Conservation (phyloP, 2,329 filamentous ascomycete genomes). For the Xylaria sp. region DNA sequence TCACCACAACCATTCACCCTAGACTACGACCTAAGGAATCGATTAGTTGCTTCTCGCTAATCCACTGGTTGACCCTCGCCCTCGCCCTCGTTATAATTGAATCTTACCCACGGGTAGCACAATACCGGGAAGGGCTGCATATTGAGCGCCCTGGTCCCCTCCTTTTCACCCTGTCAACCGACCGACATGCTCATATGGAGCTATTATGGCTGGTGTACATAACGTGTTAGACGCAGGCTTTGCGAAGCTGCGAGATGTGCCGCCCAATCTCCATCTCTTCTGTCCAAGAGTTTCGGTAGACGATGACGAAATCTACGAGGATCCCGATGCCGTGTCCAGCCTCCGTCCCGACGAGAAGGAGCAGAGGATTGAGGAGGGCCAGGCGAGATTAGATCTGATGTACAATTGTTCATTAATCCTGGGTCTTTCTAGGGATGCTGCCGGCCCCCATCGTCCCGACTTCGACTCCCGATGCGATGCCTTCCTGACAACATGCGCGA, state of each 20-base stretch:
- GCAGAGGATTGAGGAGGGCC: conserved; percentile 64
- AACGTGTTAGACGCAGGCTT: conserved; percentile 46
- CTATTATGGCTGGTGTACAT: conserved; percentile 45
- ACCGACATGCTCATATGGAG: conserved; percentile 42
- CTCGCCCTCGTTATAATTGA: not conserved
- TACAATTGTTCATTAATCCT: conserved; percentile 76
- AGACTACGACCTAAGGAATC: not conserved
- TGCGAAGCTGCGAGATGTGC: conserved; percentile 41
- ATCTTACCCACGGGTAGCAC: not conserved
- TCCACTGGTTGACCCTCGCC: not conserved
- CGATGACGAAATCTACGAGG: conserved; percentile 73
- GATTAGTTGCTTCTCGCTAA: not conserved
- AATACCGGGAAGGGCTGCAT: not conserved
- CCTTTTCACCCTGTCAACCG: not conserved
- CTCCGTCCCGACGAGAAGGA: conserved; percentile 63
- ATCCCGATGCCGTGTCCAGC: conserved; percentile 59
- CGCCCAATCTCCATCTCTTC: conserved; percentile 65
- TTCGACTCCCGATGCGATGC: conserved; percentile 68
- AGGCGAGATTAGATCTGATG: conserved; percentile 68
- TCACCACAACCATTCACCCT: not conserved
- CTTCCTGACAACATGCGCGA: conserved; percentile 72
- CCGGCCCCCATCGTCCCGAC: conserved; percentile 68
- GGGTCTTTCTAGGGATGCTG: conserved; percentile 71
- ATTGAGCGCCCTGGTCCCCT: conserved; percentile 2
- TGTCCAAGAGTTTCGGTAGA: conserved; percentile 73